These are phyloP conservation scores for Vanilla planifolia DNA, from an alignment of 106 monocot species.

Conservation along the genomic window DNA sequence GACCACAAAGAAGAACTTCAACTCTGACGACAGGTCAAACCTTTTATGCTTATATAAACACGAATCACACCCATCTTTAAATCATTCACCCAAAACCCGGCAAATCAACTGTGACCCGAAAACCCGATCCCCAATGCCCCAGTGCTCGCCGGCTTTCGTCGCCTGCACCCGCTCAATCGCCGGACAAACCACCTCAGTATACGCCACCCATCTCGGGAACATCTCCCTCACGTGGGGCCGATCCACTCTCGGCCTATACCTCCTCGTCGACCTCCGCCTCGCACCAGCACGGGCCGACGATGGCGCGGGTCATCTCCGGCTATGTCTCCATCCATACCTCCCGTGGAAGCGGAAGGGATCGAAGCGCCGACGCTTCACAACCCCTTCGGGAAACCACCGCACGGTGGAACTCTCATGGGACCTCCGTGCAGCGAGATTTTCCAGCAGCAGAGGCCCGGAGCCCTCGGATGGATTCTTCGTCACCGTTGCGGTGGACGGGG, in stretches of 20 bases:
- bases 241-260: neutral
- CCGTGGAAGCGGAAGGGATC: conserved; percentile 7
- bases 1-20: too few species aligned
- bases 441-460: neutral
- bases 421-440: neutral
- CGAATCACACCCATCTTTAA: too few species aligned
- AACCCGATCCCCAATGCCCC: neutral
- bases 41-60: too few species aligned
- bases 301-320: neutral
- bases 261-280: neutral
- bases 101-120: neutral
- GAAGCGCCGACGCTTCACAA: neutral
- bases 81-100: too few species aligned
- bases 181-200: conserved; percentile 3
- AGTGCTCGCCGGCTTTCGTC: neutral
- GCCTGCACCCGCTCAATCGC: neutral
- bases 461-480: neutral
- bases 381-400: neutral
- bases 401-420: conserved; percentile 2
- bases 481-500: neutral
- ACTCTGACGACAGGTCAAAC: too few species aligned
- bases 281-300: neutral
- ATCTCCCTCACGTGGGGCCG: neutral
- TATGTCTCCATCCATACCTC: neutral
- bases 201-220: neutral